Percentiles rank a stretch among this genome's conserved stretches.
Evolutionary conservation across 805 yeast species (phyloP).

Genomic region (Wickerhamiella cacticola): DNA sequence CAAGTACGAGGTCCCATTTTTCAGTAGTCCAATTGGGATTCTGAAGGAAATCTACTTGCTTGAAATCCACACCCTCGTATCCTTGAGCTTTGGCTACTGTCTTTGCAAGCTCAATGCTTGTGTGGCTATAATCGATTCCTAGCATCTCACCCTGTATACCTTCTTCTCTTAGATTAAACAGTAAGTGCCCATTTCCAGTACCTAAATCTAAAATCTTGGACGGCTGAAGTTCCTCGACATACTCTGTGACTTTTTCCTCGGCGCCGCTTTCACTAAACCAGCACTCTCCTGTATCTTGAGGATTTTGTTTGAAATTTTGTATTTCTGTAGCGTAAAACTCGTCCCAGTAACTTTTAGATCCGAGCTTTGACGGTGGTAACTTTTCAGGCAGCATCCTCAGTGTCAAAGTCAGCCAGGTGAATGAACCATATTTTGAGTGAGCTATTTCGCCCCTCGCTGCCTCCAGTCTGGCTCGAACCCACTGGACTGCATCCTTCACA

Average conservation of each 20-base stretch:
- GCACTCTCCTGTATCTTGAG: conserved; percentile 83
- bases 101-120: conserved; percentile 65
- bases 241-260: conserved; percentile 69
- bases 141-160: conserved; percentile 45
- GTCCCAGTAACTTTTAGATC: conserved; percentile 89
- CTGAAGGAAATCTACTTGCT: conserved; percentile 56
- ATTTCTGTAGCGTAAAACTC: conserved; percentile 66
- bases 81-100: conserved; percentile 36
- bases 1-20: conserved; percentile 63
- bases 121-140: conserved; percentile 81
- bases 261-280: conserved; percentile 98
- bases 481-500: background rate
- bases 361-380: conserved; percentile 67
- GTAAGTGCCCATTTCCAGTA: conserved; percentile 88
- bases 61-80: conserved; percentile 35
- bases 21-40: conserved; percentile 31
- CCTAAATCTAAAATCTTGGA: conserved; percentile 66
- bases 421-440: conserved; percentile 8
- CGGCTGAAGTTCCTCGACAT: conserved; percentile 37
- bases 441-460: conserved; percentile 4
- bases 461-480: background rate
- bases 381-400: conserved; percentile 20
- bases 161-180: conserved; percentile 57
- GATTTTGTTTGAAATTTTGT: conserved; percentile 56
- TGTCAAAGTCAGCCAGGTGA: background rate